Base-by-base conservation (phyloP, 73 alveolate genomes). In the Paramecium tetraurelia region DNA sequence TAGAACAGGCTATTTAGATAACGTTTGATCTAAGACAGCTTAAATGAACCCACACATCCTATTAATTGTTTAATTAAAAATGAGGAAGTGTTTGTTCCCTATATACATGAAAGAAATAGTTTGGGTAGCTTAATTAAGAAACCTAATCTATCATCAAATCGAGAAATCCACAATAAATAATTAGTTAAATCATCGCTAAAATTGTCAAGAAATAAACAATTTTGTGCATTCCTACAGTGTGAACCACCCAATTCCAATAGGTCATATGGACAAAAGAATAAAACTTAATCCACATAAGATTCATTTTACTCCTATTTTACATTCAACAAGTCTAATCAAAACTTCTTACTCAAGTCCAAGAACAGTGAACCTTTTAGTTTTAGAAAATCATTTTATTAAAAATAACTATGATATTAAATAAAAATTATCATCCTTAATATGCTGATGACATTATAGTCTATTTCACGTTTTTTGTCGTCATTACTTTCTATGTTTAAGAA, bases 371-470 rank as follows among this genome's bases (percentile, higher is more conserved):
- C 69, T 16, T 53, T 53, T 18, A 18, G 31, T 53, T 53, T 53
- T 53, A 53, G 69, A 63, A 27, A 27, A 27, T 63, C 29, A 35
- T 33, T 71, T 71, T 75, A 75, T 35, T 75, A 38, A 75, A 16
- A 75, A 75, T 75, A 35, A 35, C 35, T 38, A 38, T 75, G 63
- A 75, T 41, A n/a, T 53, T 40, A 40, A 53, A 9, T 16, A 31
- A 5, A 75, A 29, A 75, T 38, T 21, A 29, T 75, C 58, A 38
- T 41, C 58, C 87, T 41, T 41, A 75, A 75, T 38, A 31, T 14
- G 31, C 84, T 75, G 58, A 41, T 38, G 76, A 24, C 90, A 80
- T 80, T 40, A 80, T 80, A 11, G 90, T 58, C 22, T 80, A 48
- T 48, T 80, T 80, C 3, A 80, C 90, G 22, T 76, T 80, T 63